Evolutionary conservation across 2,329 filamentous ascomycete genomes (phyloP), one percentile per base, ranked within the genome.

Genomic region (Colletotrichum kahawae): DNA sequence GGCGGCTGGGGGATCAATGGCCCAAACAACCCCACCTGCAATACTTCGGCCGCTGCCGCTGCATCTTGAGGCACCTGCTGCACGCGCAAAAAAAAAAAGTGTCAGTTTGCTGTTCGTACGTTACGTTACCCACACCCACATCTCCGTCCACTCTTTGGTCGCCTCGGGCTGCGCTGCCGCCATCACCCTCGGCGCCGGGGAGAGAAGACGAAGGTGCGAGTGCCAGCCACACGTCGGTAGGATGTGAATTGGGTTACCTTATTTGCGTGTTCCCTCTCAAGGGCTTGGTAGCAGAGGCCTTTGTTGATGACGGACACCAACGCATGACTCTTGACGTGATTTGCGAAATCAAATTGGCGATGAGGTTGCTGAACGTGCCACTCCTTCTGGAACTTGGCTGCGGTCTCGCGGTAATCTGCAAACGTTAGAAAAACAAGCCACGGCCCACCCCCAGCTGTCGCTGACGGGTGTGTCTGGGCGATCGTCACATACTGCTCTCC

Each of bases 341-440:
- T 89, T 82, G 92, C 92, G 83, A 93, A 93, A 76, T 89, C 86
- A 77, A 93, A 90, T 76, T 92, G 86, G 80, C 88, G 88, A 82
- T 93, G 90, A 79, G 92, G 92, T 83, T 90, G 87, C 80, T 88
- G 86, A 78, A 92, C 85, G 83, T 91, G 89, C 92, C 92, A 93
- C 85, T 93, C 91, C 82, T 93, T 92, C 81, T 93, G 91, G 79
- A 93, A 90, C 82, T 92, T 92, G 84, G 90, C 89, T 70, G 92
- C 92, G 57, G 92, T 92, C 83, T 93, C 92, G 84, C 90, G 89
- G 86, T 92, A 93, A 86, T 92, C 92, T 93, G 85, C 48, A 73
- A 66, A 38, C 51, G 74, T 76, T 33, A 72, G 71, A 68, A 65
- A 69, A 62, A 51, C n/a, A 60, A 68, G 66, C 62, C 67, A 38